Evolutionary conservation across 1,284 basidiomycete genomes (phyloP).

Genomic region (Cryptococcus wingfieldii): DNA sequence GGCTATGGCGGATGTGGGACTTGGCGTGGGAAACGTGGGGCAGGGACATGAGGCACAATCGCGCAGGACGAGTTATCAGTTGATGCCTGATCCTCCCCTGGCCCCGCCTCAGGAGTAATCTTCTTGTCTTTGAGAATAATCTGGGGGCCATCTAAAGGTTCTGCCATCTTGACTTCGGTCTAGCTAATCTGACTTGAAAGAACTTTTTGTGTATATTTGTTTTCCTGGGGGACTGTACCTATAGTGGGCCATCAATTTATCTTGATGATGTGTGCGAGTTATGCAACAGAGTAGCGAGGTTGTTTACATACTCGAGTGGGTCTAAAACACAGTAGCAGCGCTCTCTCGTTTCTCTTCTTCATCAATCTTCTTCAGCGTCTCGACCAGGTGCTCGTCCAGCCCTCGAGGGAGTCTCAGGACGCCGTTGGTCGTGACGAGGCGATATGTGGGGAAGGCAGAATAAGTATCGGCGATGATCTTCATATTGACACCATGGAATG

Average conservation of each 20-base stretch:
- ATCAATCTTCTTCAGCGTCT: conserved; percentile 29
- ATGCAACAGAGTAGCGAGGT: too few relatives aligned
- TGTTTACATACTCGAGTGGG: neutral
- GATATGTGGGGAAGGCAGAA: conserved; percentile 42
- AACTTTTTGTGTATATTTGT: too few relatives aligned
- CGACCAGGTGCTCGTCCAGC: conserved; percentile 38
- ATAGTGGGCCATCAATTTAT: neutral
- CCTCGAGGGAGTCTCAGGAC: conserved; percentile 39
- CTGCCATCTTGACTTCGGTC: neutral
- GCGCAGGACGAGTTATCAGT: conserved; percentile 18
- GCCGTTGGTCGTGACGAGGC: conserved; percentile 42
- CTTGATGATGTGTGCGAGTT: too few relatives aligned
- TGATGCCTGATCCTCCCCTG: conserved; percentile 20
- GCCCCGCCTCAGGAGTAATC: conserved; percentile 3
- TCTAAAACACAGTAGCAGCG: neutral
- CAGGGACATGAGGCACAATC: conserved; percentile 1
- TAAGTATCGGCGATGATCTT: conserved; percentile 44
- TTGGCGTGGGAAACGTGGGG: neutral
- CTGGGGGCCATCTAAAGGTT: neutral
- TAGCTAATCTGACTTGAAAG: too few relatives aligned
- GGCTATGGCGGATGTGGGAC: neutral
- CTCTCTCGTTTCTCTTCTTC: conserved; percentile 20
- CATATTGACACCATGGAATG: neutral
- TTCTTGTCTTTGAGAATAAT: too few relatives aligned
- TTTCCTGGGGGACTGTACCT: neutral